Evolutionary conservation across 2,329 filamentous ascomycete species (phyloP), one percentile per base, ranked within the genome.

Genomic region (Podosphaera xanthii): DNA sequence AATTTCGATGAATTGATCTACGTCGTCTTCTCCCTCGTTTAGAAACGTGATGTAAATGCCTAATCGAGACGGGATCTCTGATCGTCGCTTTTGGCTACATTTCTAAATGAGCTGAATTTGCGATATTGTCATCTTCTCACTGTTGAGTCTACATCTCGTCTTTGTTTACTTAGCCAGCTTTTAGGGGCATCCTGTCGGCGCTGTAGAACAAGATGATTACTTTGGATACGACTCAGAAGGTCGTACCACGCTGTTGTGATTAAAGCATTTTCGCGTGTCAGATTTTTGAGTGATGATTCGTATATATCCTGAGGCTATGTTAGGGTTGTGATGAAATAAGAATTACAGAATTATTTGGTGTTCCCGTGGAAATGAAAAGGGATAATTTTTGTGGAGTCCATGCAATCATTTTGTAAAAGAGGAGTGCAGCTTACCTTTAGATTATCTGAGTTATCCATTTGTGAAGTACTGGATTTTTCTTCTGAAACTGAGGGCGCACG

Each of bases 161-260:
- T 79, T 76, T 92, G 87, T 74, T 86, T 89, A 67, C 86, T 86
- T 65, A 94, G 72, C 86, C 86, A 94, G 71, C 86, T 90, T 71
- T 81, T 84, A 12, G 86, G 84, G 64, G 79, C 78, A 65, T 91
- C 86, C 65, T 81, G 80, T 64, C 85, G 77, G 64, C 87, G 75
- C 68, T 89, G 84, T 62, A 94, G 72, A 59, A 87, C 81, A 49
- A 91, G 83, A 62, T 86, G 86, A 69, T 90, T 91, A 72, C 85
- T 89, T 72, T 92, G 87, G 64, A 94, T 71, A 58, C 87, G 77
- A 68, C 77, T 83, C 34, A 83, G 82, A 66, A 92, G 78, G 70
- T 91, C 86, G 72, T 90, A 90, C 86, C 86, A 94, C 1, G 87
- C 87, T n/a, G 82, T 85, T 34, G 83, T 76, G 66, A 94, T 87